These are phyloP conservation scores for Immersiella caudata DNA, from an alignment of 495 filamentous ascomycete species.

Conservation along the genomic window DNA sequence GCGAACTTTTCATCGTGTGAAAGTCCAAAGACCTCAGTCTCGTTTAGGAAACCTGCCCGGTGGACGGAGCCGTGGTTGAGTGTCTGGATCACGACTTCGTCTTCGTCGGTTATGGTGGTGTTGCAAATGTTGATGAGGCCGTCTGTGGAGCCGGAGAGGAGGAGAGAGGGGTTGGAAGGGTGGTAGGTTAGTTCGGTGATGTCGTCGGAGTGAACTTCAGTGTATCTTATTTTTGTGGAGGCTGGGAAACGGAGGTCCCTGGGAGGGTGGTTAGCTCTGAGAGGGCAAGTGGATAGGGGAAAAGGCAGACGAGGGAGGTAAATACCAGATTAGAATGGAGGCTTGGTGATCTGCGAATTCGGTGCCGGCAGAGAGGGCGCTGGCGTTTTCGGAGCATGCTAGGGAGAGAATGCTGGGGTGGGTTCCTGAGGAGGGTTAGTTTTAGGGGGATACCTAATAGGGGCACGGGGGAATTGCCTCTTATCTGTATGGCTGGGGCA, in stretches of 20 bases:
- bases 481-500: conserved; percentile 42
- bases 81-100: conserved; percentile 81
- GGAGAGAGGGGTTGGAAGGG: conserved; percentile 60
- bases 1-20: conserved; percentile 82
- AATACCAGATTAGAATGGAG: conserved; percentile 72
- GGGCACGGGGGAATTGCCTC: conserved; percentile 48
- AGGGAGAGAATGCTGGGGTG: conserved; percentile 67
- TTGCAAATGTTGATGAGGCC: conserved; percentile 86
- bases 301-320: background rate
- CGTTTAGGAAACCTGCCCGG: conserved; percentile 76
- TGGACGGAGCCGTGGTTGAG: conserved; percentile 90
- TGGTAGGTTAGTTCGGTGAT: conserved; percentile 84
- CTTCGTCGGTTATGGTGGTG: conserved; percentile 72
- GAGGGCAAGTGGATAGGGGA: background rate
- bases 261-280: background rate
- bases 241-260: conserved; percentile 70
- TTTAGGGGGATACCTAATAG: background rate
- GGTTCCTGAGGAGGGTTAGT: conserved; percentile 32
- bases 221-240: conserved; percentile 62
- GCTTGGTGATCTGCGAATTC: conserved; percentile 76
- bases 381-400: conserved; percentile 59
- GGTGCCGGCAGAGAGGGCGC: conserved; percentile 72
- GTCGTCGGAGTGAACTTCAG: conserved; percentile 90
- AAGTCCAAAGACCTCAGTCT: conserved; percentile 69
- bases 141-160: conserved; percentile 91